A percentile compares a stretch with the other conserved stretches of the same genome.
These are phyloP conservation scores for Ploettnerulaceae sp. DNA, from an alignment of 2,329 filamentous ascomycete species.

Conservation along the genomic window DNA sequence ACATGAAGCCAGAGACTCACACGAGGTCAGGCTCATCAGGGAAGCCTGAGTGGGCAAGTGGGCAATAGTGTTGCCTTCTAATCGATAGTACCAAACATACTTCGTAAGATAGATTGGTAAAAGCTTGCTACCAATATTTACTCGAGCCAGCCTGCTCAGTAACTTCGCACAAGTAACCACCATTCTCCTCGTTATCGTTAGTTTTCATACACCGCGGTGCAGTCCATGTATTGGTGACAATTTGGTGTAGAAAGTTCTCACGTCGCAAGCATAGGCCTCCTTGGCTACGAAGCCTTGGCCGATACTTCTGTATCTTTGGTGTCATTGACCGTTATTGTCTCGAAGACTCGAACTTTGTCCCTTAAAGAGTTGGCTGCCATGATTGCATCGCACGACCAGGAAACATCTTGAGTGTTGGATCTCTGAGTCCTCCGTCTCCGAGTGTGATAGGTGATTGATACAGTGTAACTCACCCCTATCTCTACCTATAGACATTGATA, in stretches of 20 bases:
- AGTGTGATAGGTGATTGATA: background rate
- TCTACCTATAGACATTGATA: constrained; percentile 11
- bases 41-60: constrained; percentile 42
- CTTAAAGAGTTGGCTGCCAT: too few species aligned
- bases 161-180: constrained; percentile 44
- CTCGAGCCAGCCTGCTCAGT: constrained; percentile 36
- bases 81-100: constrained; percentile 41
- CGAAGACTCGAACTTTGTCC: too few species aligned
- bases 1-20: background rate
- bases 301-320: constrained; percentile 36
- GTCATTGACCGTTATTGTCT: constrained; percentile 26
- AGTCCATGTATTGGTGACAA: constrained; percentile 47
- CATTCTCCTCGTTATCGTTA: constrained; percentile 40
- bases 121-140: constrained; percentile 46
- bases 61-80: constrained; percentile 37
- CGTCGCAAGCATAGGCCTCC: constrained; percentile 40
- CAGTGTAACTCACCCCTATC: background rate
- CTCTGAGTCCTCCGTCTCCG: too few species aligned
- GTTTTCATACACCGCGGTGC: constrained; percentile 50
- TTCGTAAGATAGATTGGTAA: constrained; percentile 46
- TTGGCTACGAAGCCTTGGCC: constrained; percentile 50
- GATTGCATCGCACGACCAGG: too few species aligned
- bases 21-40: constrained; percentile 41
- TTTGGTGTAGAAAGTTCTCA: constrained; percentile 45
- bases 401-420: too few species aligned